Evolutionary conservation across 73 alveolate species (phyloP).

Genomic region (Paramecium pentaurelia): DNA sequence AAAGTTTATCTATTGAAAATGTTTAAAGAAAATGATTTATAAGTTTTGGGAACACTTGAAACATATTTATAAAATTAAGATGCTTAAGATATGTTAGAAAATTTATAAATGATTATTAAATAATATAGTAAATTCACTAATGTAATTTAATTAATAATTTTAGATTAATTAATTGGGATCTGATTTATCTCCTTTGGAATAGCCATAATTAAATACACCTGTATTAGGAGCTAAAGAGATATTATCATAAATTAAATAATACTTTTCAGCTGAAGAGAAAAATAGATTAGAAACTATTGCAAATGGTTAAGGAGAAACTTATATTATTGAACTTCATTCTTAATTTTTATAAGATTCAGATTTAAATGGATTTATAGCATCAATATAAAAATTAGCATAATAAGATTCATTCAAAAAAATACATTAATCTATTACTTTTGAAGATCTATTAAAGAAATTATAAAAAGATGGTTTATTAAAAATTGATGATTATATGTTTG

Average conservation of each 20-base stretch:
- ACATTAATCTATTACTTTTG: neutral
- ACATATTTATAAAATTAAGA: neutral
- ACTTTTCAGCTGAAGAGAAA: slow-evolving; percentile 19
- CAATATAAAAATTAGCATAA: neutral
- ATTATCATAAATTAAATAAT: neutral
- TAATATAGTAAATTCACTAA: neutral
- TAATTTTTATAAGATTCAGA: neutral
- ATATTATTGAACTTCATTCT: neutral
- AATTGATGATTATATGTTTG: neutral
- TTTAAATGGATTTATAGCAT: neutral
- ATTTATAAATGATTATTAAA: neutral
- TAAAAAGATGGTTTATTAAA: neutral
- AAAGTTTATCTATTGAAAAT: neutral
- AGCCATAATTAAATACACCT: neutral
- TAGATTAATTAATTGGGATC: neutral
- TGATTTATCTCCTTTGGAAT: neutral
- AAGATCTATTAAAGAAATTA: neutral
- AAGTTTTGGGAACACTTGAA: slow-evolving; percentile 17
- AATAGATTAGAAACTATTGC: neutral
- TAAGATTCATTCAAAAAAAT: neutral
- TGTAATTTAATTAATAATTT: neutral
- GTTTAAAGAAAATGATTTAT: slow-evolving; percentile 11
- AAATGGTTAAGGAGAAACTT: neutral
- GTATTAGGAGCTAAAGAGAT: neutral
- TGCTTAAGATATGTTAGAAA: slow-evolving; percentile 37